Conservation (phyloP, 345 rosid species). For the Syzygium grande region DNA sequence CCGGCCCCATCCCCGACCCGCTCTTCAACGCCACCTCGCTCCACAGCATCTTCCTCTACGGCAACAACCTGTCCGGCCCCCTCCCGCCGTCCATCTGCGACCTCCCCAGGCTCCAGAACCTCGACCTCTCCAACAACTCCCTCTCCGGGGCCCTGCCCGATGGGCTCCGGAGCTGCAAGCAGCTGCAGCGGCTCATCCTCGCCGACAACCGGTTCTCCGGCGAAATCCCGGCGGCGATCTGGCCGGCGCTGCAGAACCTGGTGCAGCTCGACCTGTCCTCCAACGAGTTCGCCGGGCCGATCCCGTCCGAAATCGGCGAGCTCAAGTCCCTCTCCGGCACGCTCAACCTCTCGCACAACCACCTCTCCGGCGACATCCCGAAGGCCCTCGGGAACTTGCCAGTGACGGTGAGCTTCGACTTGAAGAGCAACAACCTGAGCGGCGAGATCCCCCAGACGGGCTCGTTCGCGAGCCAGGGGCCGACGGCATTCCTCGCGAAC, state of each 20-base stretch:
- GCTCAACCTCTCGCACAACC: constrained; percentile 77
- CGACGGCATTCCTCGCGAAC: constrained; percentile 85
- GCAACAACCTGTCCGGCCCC: constrained; percentile 73
- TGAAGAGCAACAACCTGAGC: constrained; percentile 63
- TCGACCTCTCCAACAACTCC: constrained; percentile 78
- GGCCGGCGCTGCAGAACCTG: constrained; percentile 66
- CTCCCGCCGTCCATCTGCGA: constrained; percentile 74
- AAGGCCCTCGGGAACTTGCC: constrained; percentile 68
- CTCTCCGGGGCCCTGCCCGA: constrained; percentile 61
- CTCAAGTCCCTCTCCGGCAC: constrained; percentile 66
- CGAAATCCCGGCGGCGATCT: constrained; percentile 58
- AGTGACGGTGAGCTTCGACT: constrained; percentile 79
- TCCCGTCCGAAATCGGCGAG: constrained; percentile 68
- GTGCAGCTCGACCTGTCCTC: constrained; percentile 82
- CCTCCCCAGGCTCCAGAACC: constrained; percentile 74
- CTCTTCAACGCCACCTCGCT: constrained; percentile 91
- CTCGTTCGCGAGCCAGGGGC: constrained; percentile 91
- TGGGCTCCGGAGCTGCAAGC: constrained; percentile 52
- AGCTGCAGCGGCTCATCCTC: constrained; percentile 73
- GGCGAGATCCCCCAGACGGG: constrained; percentile 94
- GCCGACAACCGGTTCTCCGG: constrained; percentile 61
- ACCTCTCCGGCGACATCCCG: constrained; percentile 68
- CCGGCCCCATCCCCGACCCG: constrained; percentile 68
- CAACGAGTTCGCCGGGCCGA: constrained; percentile 51
- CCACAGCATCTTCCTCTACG: constrained; percentile 68